These are phyloP conservation scores for Tetraselmis striata DNA, from an alignment of 139 green algal species.

Conservation along the genomic window DNA sequence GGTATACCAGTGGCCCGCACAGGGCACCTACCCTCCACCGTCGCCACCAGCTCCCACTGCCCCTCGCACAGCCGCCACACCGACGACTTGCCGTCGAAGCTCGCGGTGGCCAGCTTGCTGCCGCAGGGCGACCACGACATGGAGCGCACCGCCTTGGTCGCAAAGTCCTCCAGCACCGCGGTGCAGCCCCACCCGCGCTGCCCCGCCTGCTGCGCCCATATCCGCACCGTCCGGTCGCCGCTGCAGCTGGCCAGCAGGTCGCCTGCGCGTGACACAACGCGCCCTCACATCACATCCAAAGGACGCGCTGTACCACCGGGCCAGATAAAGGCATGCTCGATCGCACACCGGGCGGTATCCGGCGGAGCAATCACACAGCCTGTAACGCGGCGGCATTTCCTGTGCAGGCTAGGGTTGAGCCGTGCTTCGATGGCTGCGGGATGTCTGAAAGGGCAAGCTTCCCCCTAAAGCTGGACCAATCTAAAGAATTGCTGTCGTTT, in stretches of 20 bases:
- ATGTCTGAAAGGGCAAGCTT: too few relatives aligned
- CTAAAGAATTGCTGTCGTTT: too few relatives aligned
- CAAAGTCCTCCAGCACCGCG: constrained; percentile 72
- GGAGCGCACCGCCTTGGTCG: constrained; percentile 71
- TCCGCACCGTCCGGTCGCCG: constrained; percentile 80
- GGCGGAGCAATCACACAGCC: background rate
- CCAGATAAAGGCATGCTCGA: background rate
- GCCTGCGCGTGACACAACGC: constrained; percentile 35
- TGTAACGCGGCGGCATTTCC: background rate
- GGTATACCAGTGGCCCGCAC: too few relatives aligned
- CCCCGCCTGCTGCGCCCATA: constrained; percentile 57
- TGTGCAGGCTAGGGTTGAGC: too few relatives aligned
- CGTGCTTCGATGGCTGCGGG: too few relatives aligned
- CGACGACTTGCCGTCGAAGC: constrained; percentile 80
- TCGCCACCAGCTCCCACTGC: background rate
- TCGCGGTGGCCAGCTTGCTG: constrained; percentile 67
- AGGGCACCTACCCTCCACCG: background rate
- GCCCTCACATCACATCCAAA: too few relatives aligned
- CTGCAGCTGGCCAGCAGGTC: constrained; percentile 77
- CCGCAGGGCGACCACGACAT: constrained; percentile 77
- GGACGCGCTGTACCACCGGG: background rate
- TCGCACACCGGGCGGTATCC: background rate
- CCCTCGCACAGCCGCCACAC: constrained; percentile 54
- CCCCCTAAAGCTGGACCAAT: too few relatives aligned
- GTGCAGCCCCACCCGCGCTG: constrained; percentile 44